Conservation (phyloP, 441 rosid species). For the Biscutella laevigata region DNA sequence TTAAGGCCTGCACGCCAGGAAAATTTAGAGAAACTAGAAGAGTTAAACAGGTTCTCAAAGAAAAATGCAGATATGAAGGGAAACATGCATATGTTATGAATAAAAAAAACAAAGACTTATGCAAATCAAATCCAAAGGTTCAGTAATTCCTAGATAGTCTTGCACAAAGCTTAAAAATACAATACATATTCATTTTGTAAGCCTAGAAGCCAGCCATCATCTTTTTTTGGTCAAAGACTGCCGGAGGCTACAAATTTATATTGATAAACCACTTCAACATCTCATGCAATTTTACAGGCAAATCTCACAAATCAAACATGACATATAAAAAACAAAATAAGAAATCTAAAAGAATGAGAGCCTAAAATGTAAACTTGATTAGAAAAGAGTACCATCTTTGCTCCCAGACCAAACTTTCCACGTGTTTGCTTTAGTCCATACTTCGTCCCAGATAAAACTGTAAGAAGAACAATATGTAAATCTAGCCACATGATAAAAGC, state of each 20-base stretch:
- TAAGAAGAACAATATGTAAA: constrained; percentile 24
- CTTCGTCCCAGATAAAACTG: constrained; percentile 94
- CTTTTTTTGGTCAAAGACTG: constrained; percentile 1
- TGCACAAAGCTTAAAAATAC: neutral
- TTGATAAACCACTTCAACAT: neutral
- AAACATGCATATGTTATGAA: neutral
- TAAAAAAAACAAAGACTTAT: neutral
- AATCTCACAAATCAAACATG: constrained; percentile 5
- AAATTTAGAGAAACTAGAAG: constrained; percentile 12
- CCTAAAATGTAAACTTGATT: neutral
- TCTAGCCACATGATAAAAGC: constrained; percentile 11
- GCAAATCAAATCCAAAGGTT: neutral
- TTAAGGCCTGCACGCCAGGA: constrained; percentile 65
- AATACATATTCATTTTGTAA: neutral
- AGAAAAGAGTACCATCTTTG: constrained; percentile 70
- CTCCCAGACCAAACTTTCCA: constrained; percentile 98
- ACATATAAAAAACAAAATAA: neutral
- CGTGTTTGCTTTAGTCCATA: constrained; percentile 98
- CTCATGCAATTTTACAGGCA: neutral
- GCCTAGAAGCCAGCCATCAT: neutral
- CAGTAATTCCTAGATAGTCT: neutral
- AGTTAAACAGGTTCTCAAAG: neutral
- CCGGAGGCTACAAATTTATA: neutral
- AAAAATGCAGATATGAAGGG: neutral
- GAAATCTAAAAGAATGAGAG: neutral